phyloP scores from a whole-genome alignment of 169 alveolate species.

The Plasmodium knowlesi region DNA sequence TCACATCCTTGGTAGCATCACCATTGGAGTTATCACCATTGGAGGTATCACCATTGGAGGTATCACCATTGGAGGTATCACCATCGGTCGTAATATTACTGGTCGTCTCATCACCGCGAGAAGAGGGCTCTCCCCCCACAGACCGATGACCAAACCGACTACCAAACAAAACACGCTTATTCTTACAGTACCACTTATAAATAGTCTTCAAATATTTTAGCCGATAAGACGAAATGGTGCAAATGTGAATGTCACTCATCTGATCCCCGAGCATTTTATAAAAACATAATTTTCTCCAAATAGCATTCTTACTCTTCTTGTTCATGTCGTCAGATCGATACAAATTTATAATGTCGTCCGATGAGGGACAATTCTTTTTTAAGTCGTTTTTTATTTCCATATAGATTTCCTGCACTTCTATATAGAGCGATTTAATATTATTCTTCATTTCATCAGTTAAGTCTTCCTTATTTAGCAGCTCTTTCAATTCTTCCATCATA shows the following conservation, averaged over 20 bases:
- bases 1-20: neutral
- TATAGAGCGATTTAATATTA: constrained; percentile 50
- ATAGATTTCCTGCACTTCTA: constrained; percentile 55
- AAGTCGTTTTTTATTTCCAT: constrained; percentile 48
- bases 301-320: constrained; percentile 12
- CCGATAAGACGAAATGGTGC: constrained; percentile 53
- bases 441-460: constrained; percentile 41
- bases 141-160: neutral
- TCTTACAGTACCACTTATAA: constrained; percentile 40
- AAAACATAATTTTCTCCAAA: constrained; percentile 37
- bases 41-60: neutral
- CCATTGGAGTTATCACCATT: neutral
- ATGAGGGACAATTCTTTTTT: constrained; percentile 35
- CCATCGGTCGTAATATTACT: neutral
- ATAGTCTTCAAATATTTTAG: constrained; percentile 26
- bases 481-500: constrained; percentile 23
- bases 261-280: constrained; percentile 45
- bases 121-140: neutral
- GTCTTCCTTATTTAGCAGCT: constrained; percentile 25
- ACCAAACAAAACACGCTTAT: constrained; percentile 28
- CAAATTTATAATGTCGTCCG: constrained; percentile 41
- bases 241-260: constrained; percentile 47
- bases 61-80: neutral
- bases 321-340: constrained; percentile 10
- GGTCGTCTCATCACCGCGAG: neutral